Evolutionary conservation across 768 basidiomycete species (phyloP).

Genomic region (Leccinum broughii): DNA sequence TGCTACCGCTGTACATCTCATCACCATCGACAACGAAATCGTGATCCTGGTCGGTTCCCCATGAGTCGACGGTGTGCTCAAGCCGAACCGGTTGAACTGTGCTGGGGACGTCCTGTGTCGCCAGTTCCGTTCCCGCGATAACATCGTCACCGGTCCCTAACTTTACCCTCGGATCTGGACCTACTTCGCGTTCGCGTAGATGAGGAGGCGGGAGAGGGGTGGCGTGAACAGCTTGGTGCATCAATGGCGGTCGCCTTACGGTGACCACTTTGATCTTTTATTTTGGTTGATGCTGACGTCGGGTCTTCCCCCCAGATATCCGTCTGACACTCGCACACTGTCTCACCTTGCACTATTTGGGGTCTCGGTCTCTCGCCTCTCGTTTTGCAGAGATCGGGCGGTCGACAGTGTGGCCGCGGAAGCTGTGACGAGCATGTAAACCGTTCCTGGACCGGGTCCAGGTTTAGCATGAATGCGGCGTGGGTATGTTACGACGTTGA

Average conservation of each 20-base stretch:
- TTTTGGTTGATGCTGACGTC: neutral
- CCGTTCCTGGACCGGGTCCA: too few relatives aligned
- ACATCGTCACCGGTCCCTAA: neutral
- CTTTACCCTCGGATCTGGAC: neutral
- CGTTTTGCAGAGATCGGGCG: constrained; percentile 13
- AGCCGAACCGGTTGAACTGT: constrained; percentile 27
- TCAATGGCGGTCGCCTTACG: constrained; percentile 63
- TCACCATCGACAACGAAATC: too few relatives aligned
- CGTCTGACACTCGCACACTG: neutral
- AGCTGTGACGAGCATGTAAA: too few relatives aligned
- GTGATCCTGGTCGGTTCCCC: too few relatives aligned
- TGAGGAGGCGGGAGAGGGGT: constrained; percentile 23
- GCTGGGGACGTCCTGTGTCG: constrained; percentile 19
- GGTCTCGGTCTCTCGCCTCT: neutral
- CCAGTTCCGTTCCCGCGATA: too few relatives aligned
- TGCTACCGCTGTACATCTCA: too few relatives aligned
- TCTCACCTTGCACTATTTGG: neutral
- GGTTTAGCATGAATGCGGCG: too few relatives aligned
- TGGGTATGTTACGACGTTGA: too few relatives aligned
- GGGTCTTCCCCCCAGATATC: neutral
- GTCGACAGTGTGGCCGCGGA: neutral
- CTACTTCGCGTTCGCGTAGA: neutral
- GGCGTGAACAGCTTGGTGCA: constrained; percentile 41
- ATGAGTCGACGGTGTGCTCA: constrained; percentile 8
- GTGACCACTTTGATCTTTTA: constrained; percentile 35